These are phyloP conservation scores for Penicillium crystallinum DNA, from an alignment of 495 filamentous ascomycete genomes.

Conservation along the genomic window DNA sequence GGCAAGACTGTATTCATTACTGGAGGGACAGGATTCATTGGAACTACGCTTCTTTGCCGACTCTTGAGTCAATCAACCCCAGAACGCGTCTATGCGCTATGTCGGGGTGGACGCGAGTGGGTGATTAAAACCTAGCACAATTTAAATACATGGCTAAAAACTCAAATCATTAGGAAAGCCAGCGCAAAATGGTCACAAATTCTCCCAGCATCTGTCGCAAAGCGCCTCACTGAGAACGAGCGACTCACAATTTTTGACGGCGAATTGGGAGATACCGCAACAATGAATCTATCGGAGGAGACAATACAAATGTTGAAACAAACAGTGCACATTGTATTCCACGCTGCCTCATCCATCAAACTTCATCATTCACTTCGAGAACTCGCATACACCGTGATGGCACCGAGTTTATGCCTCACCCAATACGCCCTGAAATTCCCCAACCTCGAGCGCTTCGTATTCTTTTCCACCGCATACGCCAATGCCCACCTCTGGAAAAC, in stretches of 20 bases:
- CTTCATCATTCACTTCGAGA: conserved; percentile 21
- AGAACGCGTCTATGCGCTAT: conserved; percentile 20
- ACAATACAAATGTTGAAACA: conserved; percentile 21
- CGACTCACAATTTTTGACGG: conserved; percentile 21
- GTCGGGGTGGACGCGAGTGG: conserved; percentile 21
- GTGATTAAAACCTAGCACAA: not conserved
- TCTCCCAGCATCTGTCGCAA: conserved; percentile 10
- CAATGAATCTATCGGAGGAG: conserved; percentile 20
- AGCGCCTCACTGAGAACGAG: conserved; percentile 9
- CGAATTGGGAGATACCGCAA: conserved; percentile 24
- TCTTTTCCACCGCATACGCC: conserved; percentile 20
- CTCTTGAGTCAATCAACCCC: conserved; percentile 17
- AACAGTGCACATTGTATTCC: conserved; percentile 22
- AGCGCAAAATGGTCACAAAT: conserved; percentile 20
- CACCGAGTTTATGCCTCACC: conserved; percentile 18
- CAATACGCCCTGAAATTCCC: conserved; percentile 24
- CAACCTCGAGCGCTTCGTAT: conserved; percentile 22
- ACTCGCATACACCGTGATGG: conserved; percentile 19
- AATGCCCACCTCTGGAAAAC: conserved; percentile 21
- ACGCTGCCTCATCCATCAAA: conserved; percentile 15
- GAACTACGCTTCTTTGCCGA: conserved; percentile 20
- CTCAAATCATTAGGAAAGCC: conserved; percentile 23
- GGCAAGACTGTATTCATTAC: conserved; percentile 23
- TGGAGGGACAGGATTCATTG: conserved; percentile 21
- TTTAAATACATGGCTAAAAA: too few relatives aligned